A percentile compares a stretch with the other conserved stretches of the same genome.
Conservation (phyloP, 116 monocot genomes). For the Phalaenopsis hybrid region DNA sequence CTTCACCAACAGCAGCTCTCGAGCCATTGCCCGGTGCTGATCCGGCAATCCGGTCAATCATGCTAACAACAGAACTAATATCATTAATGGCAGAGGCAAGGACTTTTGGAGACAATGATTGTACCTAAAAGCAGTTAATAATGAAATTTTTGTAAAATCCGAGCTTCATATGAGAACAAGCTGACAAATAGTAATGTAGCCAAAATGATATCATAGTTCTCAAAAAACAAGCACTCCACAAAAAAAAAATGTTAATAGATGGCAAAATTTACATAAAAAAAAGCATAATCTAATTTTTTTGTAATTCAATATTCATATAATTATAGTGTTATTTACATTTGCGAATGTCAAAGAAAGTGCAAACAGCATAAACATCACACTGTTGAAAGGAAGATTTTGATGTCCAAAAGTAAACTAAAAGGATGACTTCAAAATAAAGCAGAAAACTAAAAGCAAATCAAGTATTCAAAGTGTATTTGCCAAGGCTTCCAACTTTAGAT, state of each 20-base stretch:
- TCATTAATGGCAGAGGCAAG: slow-evolving; percentile 64
- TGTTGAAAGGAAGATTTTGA: too few relatives aligned
- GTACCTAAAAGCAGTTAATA: slow-evolving; percentile 34
- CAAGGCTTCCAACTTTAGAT: neutral
- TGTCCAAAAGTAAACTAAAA: too few relatives aligned
- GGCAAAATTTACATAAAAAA: neutral
- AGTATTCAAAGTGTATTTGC: neutral
- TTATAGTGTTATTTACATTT: neutral
- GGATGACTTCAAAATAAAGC: too few relatives aligned
- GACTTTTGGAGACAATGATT: slow-evolving; percentile 32
- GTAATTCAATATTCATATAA: neutral
- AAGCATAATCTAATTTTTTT: neutral
- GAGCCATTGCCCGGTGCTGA: slow-evolving; percentile 92
- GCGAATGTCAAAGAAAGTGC: neutral
- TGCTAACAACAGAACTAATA: slow-evolving; percentile 73
- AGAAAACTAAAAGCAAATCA: too few relatives aligned
- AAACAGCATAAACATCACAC: neutral
- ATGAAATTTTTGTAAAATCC: neutral
- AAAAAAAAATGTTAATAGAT: neutral
- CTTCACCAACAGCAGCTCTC: slow-evolving; percentile 85
- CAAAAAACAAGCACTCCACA: neutral
- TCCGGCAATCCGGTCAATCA: slow-evolving; percentile 81
- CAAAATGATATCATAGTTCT: neutral
- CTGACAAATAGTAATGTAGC: neutral
- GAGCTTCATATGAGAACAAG: neutral